phyloP scores from a whole-genome alignment of 257 asterid genomes.

The Plantago ovata region DNA sequence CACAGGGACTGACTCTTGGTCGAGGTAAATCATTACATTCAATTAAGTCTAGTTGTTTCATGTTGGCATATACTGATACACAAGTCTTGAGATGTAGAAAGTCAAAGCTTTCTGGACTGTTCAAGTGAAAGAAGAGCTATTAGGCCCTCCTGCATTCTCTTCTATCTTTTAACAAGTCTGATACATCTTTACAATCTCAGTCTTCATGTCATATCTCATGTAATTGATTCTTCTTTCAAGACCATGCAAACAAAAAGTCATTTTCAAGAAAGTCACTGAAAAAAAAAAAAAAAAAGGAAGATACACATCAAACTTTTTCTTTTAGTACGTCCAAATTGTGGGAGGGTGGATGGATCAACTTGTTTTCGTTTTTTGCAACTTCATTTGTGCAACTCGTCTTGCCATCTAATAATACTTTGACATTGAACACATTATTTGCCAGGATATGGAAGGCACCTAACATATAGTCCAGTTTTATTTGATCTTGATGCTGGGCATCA shows the following conservation, averaged over 20 bases:
- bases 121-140: no score
- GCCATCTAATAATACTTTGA: constrained; percentile 15
- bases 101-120: neutral
- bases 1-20: constrained; percentile 55
- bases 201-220: no score
- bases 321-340: no score
- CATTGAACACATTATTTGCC: constrained; percentile 21
- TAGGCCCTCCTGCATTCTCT: no score
- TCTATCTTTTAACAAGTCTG: no score
- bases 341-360: neutral
- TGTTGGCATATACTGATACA: constrained; percentile 11
- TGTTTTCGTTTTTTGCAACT: constrained; percentile 14
- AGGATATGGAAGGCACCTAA: constrained; percentile 39
- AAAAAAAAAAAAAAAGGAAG: no score
- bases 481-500: constrained; percentile 85
- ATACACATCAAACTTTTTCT: no score
- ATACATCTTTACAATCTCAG: no score
- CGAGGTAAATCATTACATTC: constrained; percentile 42
- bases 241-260: no score
- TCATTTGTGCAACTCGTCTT: neutral
- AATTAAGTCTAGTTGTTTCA: constrained; percentile 24
- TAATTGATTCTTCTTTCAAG: no score
- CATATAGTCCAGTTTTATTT: constrained; percentile 57
- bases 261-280: no score
- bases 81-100: neutral